Conservation (phyloP, 306 rosid genomes). For the Cyamopsis tetragonoloba region DNA sequence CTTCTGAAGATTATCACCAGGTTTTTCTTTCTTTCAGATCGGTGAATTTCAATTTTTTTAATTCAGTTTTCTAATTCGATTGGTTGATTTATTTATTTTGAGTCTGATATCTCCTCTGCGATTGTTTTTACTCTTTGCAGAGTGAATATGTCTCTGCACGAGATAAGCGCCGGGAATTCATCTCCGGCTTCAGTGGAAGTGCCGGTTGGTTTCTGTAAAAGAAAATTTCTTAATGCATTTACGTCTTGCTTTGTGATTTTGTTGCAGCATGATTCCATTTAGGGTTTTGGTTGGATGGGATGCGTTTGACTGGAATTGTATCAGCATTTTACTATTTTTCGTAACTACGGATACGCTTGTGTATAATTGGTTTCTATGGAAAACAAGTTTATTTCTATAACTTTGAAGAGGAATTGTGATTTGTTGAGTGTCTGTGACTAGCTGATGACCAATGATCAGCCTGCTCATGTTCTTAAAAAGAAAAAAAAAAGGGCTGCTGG, state of each 20-base stretch:
- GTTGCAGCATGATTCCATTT: background rate
- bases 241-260: background rate
- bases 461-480: background rate
- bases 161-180: slow-evolving; percentile 81
- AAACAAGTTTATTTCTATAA: background rate
- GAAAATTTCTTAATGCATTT: background rate
- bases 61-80: background rate
- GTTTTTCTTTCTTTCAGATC: slow-evolving; percentile 26
- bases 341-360: background rate
- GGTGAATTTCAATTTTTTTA: background rate
- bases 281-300: background rate
- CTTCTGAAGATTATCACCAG: slow-evolving; percentile 98
- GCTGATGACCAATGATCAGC: background rate
- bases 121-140: slow-evolving; percentile 53
- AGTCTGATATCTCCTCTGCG: background rate
- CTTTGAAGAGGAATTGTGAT: background rate
- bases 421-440: background rate
- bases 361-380: background rate
- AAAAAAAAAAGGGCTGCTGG: too few relatives aligned
- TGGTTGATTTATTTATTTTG: background rate
- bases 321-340: background rate
- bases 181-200: slow-evolving; percentile 96
- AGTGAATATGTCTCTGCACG: slow-evolving; percentile 93
- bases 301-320: background rate
- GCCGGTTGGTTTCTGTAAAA: slow-evolving; percentile 57